A percentile compares a stretch with the other conserved stretches of the same genome.
These are phyloP conservation scores for Neofusicoccum kwambonambiense DNA, from an alignment of 2,329 filamentous ascomycete genomes.

Conservation along the genomic window DNA sequence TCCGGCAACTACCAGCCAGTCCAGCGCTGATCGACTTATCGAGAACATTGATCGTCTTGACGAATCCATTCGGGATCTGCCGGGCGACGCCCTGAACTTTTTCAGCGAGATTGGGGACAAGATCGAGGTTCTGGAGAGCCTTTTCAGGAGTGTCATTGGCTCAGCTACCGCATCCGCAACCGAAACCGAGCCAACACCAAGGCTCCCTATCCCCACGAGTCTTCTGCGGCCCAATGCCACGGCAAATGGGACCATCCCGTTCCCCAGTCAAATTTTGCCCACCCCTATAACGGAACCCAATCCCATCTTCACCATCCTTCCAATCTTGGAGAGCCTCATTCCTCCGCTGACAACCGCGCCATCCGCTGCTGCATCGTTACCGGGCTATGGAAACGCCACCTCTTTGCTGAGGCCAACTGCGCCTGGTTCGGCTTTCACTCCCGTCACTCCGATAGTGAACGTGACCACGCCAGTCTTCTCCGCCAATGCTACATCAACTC, in stretches of 20 bases:
- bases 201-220: not conserved
- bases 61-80: conserved; percentile 6
- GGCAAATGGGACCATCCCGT: not conserved
- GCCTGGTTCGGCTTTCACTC: not conserved
- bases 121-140: conserved; percentile 5
- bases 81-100: conserved; percentile 12
- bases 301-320: conserved; percentile 10
- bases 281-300: not conserved
- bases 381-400: not conserved
- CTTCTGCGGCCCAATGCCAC: not conserved
- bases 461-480: not conserved
- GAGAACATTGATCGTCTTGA: conserved; percentile 13
- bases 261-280: not conserved
- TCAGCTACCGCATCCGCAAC: not conserved
- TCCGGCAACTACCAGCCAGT: conserved; percentile 7
- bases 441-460: not conserved
- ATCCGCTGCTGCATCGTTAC: not conserved
- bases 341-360: not conserved
- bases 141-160: conserved; percentile 8
- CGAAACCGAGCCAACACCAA: not conserved
- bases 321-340: conserved; percentile 1
- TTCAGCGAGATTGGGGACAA: conserved; percentile 6
- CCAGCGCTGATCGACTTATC: conserved; percentile 6
- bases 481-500: not conserved
- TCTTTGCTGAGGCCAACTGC: not conserved